Evolutionary conservation across 2,329 filamentous ascomycete species (phyloP), one percentile per base, ranked within the genome.

Genomic region (Coniochaeta ligniaria): DNA sequence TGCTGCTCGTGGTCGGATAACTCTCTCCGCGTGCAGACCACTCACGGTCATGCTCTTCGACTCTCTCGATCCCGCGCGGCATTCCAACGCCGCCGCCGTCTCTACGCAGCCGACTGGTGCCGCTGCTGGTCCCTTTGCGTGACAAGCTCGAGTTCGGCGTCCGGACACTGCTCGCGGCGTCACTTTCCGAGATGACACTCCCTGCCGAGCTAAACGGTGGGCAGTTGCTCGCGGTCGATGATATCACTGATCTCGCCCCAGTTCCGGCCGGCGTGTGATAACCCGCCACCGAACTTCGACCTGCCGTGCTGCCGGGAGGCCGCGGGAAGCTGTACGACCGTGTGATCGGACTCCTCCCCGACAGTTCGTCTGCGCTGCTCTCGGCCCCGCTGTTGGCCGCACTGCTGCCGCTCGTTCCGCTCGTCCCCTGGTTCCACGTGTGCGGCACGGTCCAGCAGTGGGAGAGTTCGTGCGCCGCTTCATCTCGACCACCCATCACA

Each of bases 391-490:
- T 70, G 63, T 65, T 69, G 31, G 60, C 57, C 9, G 36, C 57
- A 47, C 62, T 64, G 36, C 50, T 54, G 58, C 45, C 63, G 56
- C 63, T 66, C 22, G 47, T 31, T 12, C 47, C 47, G 7, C 12
- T 14, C 17, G 24, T 8, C 7, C 47, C 47, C 26, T 52, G 47
- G n/a, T 69, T 65, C 79, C 80, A 80, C 6, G 67, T 70, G n/a
- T 68, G 73, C 2, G 75, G 74, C 12, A 74, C 74, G 0, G 71
- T 62, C 81, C 82, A 84, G 70, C 82, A 84, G 65, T 84, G 76
- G 3, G 80, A 82, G 20, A 78, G 72, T 67, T 81, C 78, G 63
- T 83, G 81, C 9, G 72, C 67, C 0, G 76, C 75, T 61, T 80
- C 77, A 16, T 74, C 69, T 16, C 8, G 22, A 22, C 47, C 47